Base-by-base conservation (phyloP, 2,329 filamentous ascomycete species). In the Neodidymelliopsis sp. region DNA sequence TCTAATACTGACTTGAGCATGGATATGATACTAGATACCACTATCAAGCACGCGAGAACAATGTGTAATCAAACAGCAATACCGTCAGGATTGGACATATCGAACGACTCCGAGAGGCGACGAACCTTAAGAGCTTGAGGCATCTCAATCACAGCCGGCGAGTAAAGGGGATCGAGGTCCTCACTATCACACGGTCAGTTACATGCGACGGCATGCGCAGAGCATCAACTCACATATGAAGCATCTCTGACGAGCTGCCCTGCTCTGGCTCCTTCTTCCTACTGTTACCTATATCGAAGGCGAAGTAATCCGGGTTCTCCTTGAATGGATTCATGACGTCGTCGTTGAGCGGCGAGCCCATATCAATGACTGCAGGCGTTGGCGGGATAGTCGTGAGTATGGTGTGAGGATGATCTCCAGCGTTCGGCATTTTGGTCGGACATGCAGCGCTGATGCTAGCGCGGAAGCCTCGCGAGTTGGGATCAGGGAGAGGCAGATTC, bases 301-400 rank as follows among this genome's bases (percentile, higher is more conserved):
- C 55, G 45, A 69, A 70, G 39, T 69, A 69, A 20, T 66, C 66
- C 7, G 53, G 54, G 19, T 57, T 65, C 22, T 62, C 47, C 19
- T 75, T 73, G 49, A 77, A 77, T 0, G 74, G 74, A 52, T 73
- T 72, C 16, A 66, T 54, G 6, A 57, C 53, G 11, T 46, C 37
- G n/a, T n/a, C n/a, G n/a, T n/a, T n/a, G n/a, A n/a, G n/a, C 5
- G 47, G 47, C n/a, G 47, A 16, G 10, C 30, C 16, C 40, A 50
- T 50, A 9, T 70, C 66, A 7, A 37, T 37, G 10, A 53, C 46
- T 12, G 59, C 42, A n/a, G 74, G 74, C 5, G 73, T 78, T 3
- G 70, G 73, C n/a, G 74, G 74, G 22, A 77, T 75, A 0, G 71
- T 69, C 8, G 64, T 63, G 35, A 77, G 51, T 24, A 67, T 59